Conservation (phyloP, 2,329 filamentous ascomycete genomes). For the Dichotomopilus funicola region DNA sequence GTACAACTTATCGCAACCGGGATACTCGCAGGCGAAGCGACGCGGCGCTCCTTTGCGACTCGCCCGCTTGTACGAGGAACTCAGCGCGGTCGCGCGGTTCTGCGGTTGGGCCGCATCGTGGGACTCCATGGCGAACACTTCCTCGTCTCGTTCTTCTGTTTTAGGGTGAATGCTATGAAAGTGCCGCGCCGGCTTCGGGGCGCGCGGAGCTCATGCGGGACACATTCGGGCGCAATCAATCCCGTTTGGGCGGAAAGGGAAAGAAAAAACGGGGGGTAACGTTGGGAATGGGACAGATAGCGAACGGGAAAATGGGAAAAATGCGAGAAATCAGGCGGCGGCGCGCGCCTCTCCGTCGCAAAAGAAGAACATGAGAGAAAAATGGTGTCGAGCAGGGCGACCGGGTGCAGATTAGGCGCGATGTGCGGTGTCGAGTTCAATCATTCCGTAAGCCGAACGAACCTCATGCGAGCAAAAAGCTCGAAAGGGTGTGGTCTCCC, state of each 20-base stretch:
- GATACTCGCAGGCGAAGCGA: constrained; percentile 58
- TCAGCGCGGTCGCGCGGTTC: constrained; percentile 8
- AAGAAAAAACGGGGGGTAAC: no score
- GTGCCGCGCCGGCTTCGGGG: constrained; percentile 1
- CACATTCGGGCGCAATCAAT: constrained; percentile 6
- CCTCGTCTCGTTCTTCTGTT: not conserved
- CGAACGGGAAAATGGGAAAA: not conserved
- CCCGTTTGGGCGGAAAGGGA: not conserved
- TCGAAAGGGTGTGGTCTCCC: not conserved
- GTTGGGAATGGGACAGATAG: not conserved
- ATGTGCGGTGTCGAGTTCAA: constrained; percentile 6
- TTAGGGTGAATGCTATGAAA: not conserved
- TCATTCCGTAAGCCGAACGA: constrained; percentile 10
- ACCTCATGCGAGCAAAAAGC: not conserved
- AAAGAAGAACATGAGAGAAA: constrained; percentile 8
- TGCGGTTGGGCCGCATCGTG: constrained; percentile 12
- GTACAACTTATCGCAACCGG: constrained; percentile 72
- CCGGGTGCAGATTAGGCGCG: not conserved
- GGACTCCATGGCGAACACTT: constrained; percentile 15
- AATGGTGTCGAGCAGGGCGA: not conserved
- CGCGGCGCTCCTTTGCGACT: constrained; percentile 45
- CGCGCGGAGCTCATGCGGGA: not conserved
- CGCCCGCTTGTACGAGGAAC: constrained; percentile 41
- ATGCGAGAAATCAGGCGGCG: constrained; percentile 1
- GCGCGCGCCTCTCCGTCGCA: constrained; percentile 11